Evolutionary conservation across 345 rosid species (phyloP).

Genomic region (Eucalyptus rudis): DNA sequence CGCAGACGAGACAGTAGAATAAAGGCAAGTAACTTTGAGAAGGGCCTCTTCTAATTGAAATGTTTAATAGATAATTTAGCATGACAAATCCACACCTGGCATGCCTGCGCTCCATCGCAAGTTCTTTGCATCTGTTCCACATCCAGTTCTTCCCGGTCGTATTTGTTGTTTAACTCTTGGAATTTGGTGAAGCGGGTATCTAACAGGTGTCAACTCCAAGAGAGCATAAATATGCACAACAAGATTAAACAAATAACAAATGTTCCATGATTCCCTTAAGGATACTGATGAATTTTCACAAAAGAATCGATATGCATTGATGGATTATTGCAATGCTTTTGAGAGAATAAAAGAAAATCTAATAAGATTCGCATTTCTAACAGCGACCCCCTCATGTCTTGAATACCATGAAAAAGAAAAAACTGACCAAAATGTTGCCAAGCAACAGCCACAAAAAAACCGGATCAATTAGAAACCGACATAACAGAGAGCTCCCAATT

Average conservation of each 20-base stretch:
- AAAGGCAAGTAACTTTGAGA: not conserved
- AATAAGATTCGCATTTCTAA: conserved; percentile 7
- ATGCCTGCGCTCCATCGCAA: not conserved
- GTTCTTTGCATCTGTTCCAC: not conserved
- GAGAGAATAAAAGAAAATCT: not conserved
- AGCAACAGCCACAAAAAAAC: conserved; percentile 15
- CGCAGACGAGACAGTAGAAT: not conserved
- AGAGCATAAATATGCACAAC: not conserved
- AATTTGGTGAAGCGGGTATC: not conserved
- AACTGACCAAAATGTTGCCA: not conserved
- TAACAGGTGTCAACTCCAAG: not conserved
- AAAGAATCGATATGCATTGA: conserved; percentile 23
- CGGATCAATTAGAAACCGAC: conserved; percentile 6
- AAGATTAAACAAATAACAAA: not conserved
- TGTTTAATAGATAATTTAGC: not conserved
- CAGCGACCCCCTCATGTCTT: conserved; percentile 11
- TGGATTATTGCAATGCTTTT: conserved; percentile 26
- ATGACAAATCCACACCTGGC: not conserved
- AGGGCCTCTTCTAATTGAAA: not conserved
- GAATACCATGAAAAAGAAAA: not conserved
- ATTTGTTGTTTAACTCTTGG: not conserved
- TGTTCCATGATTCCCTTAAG: not conserved
- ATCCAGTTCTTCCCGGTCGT: not conserved
- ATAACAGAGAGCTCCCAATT: conserved; percentile 1
- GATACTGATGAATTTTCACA: not conserved